Evolutionary conservation across 2,329 filamentous ascomycete species (phyloP), one percentile per base, ranked within the genome.

Genomic region (Aspergillus pseudotamarii): DNA sequence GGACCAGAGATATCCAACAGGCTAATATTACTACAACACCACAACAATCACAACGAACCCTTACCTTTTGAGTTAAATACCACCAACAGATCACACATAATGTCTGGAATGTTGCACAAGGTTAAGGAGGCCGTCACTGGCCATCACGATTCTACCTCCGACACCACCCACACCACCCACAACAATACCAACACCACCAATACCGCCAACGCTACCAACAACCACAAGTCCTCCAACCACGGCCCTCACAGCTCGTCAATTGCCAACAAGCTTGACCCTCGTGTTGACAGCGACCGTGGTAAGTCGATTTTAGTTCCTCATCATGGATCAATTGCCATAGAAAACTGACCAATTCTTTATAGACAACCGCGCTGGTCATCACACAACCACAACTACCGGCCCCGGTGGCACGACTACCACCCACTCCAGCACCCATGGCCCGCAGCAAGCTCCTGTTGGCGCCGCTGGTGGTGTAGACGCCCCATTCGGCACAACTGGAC

Each of bases 21-120:
- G 28, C 45, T 14, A 16, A 6, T 28, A 28, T 16, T 10, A 26
- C 11, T 48, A 48, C 43, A 23, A 23, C 19, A 36, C 6, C 23
- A 48, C 1, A 14, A 28, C 11, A 48, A 48, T 11, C 6, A 36
- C 34, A 36, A 6, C 21, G 2, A 14, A 16, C 8, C 6, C 6
- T 16, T 14, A 16, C 16, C 14, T 11, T 50, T 28, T 23, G 2
- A 48, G 11, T 14, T 16, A 4, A 16, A 50, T 50, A 48, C 6
- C 16, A 50, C 14, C 14, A 51, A 21, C 48, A 34, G 4, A 30
- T 2, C 19, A 51, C 4, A 51, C 77, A 76, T 60, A 60, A 82
- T 82, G 80, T 80, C 79, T 59, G 66, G 68, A 56, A 73, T 80
- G 59, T 70, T 81, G 61, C 75, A 82, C 70, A 83, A 82, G 66